These are phyloP conservation scores for Scleromitrula shiraiana DNA, from an alignment of 2,329 filamentous ascomycete genomes.

Conservation along the genomic window DNA sequence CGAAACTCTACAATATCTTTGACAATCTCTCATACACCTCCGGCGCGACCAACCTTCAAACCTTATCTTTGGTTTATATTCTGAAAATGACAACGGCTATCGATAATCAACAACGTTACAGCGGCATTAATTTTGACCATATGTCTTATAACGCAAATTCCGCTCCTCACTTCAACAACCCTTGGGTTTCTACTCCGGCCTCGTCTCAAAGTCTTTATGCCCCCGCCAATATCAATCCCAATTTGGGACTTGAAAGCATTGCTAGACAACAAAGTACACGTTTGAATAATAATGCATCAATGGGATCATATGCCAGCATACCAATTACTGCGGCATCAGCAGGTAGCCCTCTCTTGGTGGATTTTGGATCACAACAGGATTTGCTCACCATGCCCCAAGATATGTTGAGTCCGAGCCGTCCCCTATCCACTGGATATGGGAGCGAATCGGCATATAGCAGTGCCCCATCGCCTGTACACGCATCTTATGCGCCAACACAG, in stretches of 20 bases:
- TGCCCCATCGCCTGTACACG: conserved; percentile 43
- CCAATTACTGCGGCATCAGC: conserved; percentile 67
- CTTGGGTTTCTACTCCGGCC: conserved; percentile 57
- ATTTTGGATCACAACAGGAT: conserved; percentile 50
- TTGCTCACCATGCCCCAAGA: conserved; percentile 70
- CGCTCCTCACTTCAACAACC: conserved; percentile 75
- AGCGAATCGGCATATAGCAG: conserved; percentile 57
- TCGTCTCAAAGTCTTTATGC: conserved; percentile 52
- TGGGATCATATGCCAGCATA: conserved; percentile 66
- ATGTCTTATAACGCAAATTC: conserved; percentile 50
- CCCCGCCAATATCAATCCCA: conserved; percentile 46
- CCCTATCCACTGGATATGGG: conserved; percentile 58
- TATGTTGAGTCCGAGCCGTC: conserved; percentile 55
- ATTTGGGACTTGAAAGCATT: conserved; percentile 48
- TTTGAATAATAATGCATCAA: conserved; percentile 47
- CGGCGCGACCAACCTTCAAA: conserved; percentile 4
- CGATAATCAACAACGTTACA: conserved; percentile 80
- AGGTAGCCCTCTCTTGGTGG: conserved; percentile 54
- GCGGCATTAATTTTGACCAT: conserved; percentile 68
- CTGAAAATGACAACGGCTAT: conserved; percentile 83
- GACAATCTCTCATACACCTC: neutral
- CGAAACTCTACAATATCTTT: conserved; percentile 14
- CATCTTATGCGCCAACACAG: conserved; percentile 32
- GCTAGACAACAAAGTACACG: conserved; percentile 51
- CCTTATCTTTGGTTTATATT: conserved; percentile 10